These are phyloP conservation scores for Macrophomina pseudophaseolina DNA, from an alignment of 2,329 filamentous ascomycete species.

Conservation along the genomic window DNA sequence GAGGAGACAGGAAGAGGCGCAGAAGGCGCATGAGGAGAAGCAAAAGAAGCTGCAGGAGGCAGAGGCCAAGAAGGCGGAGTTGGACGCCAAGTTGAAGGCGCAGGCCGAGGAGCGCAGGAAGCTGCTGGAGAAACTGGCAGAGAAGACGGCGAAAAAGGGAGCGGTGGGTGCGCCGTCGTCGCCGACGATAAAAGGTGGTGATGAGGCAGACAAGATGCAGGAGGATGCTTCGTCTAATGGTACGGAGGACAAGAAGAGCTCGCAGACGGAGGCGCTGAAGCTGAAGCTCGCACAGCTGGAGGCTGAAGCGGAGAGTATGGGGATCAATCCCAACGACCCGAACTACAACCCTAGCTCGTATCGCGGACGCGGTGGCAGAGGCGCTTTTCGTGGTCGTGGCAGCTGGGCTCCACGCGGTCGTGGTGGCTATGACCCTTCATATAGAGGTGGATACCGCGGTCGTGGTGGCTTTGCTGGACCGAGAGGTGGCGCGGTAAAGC, in stretches of 20 bases:
- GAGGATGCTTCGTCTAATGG: slow-evolving; percentile 27
- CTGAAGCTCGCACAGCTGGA: slow-evolving; percentile 75
- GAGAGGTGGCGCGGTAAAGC: slow-evolving; percentile 59
- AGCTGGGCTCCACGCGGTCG: slow-evolving; percentile 41
- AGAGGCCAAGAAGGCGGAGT: slow-evolving; percentile 64
- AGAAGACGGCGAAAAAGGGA: slow-evolving; percentile 17
- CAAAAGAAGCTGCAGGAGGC: slow-evolving; percentile 66
- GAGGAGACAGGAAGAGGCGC: slow-evolving; percentile 72
- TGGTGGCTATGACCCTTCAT: slow-evolving; percentile 33
- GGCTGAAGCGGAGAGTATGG: slow-evolving; percentile 72
- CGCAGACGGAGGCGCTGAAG: slow-evolving; percentile 68
- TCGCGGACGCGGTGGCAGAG: slow-evolving; percentile 36
- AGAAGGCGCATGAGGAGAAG: slow-evolving; percentile 71
- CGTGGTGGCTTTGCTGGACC: slow-evolving; percentile 49
- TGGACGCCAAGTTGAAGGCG: slow-evolving; percentile 67
- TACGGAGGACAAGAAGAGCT: slow-evolving; percentile 38
- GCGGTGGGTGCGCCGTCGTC: not conserved
- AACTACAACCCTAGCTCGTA: slow-evolving; percentile 32
- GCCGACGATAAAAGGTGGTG: slow-evolving; percentile 21
- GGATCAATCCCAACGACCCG: slow-evolving; percentile 64
- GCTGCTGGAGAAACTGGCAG: slow-evolving; percentile 62
- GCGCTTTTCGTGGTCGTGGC: slow-evolving; percentile 46
- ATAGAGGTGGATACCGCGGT: slow-evolving; percentile 39
- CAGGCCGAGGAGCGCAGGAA: slow-evolving; percentile 69
- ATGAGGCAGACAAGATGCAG: slow-evolving; percentile 32